These are phyloP conservation scores for Pythium utonaiense DNA, from an alignment of 352 stramenopile species.

Conservation along the genomic window DNA sequence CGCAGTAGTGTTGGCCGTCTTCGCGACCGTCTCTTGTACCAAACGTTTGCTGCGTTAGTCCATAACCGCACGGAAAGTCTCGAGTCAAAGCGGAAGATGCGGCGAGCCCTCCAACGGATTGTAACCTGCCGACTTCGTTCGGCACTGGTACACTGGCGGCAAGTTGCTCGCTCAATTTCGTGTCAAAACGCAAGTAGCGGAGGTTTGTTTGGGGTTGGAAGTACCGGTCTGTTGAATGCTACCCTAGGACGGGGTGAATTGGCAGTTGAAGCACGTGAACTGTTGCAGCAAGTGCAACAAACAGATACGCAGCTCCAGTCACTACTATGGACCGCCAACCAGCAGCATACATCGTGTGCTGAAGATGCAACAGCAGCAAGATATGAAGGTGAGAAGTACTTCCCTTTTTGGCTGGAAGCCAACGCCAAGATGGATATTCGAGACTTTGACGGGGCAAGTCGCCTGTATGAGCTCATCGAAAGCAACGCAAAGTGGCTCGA, in stretches of 20 bases:
- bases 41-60: slow-evolving; percentile 48
- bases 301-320: slow-evolving; percentile 35
- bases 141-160: slow-evolving; percentile 30
- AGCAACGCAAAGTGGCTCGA: slow-evolving; percentile 38
- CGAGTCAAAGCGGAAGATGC: slow-evolving; percentile 42
- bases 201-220: slow-evolving; percentile 36
- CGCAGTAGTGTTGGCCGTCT: slow-evolving; percentile 31
- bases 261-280: slow-evolving; percentile 37
- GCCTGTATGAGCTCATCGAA: slow-evolving; percentile 40
- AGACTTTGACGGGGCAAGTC: slow-evolving; percentile 40
- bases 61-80: slow-evolving; percentile 32
- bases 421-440: slow-evolving; percentile 55
- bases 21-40: slow-evolving; percentile 38
- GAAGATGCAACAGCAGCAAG: neutral
- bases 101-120: slow-evolving; percentile 25
- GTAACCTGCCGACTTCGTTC: slow-evolving; percentile 26
- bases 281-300: slow-evolving; percentile 39
- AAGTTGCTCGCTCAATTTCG: slow-evolving; percentile 15
- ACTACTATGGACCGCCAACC: slow-evolving; percentile 42
- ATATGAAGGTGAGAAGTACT: slow-evolving; percentile 35
- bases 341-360: slow-evolving; percentile 4
- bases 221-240: slow-evolving; percentile 41
- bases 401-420: slow-evolving; percentile 46
- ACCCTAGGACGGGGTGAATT: slow-evolving; percentile 48
- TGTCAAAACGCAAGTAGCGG: slow-evolving; percentile 6